Base-by-base conservation (phyloP, 768 basidiomycete species). In the Hericium coralloides region DNA sequence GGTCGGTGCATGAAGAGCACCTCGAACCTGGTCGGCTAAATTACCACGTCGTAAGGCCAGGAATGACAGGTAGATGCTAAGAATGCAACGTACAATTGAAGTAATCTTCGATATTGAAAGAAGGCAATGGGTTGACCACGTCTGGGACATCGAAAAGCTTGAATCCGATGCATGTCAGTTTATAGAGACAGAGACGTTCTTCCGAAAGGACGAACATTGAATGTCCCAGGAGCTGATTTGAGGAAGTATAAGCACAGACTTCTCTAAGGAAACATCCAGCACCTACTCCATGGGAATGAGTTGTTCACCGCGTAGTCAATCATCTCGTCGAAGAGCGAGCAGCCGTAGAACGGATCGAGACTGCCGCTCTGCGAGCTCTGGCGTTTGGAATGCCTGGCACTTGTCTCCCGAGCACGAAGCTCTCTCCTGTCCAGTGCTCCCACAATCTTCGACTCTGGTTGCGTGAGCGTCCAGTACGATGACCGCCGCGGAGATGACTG, bases 221-320 rank as follows among this genome's bases (percentile, higher is more conserved):
- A 54, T 10, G 49, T 26, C 20, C 60, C 58, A 2, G 55, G 55
- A 12, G 58, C 58, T 59, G 7, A 12, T 59, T 38, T 38, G 22
- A 18, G 22, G 20, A 9, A 17, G 52, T 43, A 12, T 12, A 4
- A 26, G 22, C 25, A 22, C 15, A 25, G 47, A 12, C 10, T 1
- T 31, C 10, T 31, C 7, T 31, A 31, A 4, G 8, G 12, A 45
- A 31, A n/a, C 18, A 25, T 7, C 22, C 10, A 49, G 14, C 12
- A 66, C 72, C 20, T 38, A 73, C 72, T 68, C 79, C 78, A 80
- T 1, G 87, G 87, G 64, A 76, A 81, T 0, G 87, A 85, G 64
- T 75, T 88, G 64, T 89, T 90, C 58, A 81, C 53, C 15, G 86
- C 84, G 60, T 89, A 89, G 68, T 89, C 87, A 36, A 85, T 63